Evolutionary conservation across 306 rosid species (phyloP), one percentile per base, ranked within the genome.

Genomic region (Lathyrus oleraceus): DNA sequence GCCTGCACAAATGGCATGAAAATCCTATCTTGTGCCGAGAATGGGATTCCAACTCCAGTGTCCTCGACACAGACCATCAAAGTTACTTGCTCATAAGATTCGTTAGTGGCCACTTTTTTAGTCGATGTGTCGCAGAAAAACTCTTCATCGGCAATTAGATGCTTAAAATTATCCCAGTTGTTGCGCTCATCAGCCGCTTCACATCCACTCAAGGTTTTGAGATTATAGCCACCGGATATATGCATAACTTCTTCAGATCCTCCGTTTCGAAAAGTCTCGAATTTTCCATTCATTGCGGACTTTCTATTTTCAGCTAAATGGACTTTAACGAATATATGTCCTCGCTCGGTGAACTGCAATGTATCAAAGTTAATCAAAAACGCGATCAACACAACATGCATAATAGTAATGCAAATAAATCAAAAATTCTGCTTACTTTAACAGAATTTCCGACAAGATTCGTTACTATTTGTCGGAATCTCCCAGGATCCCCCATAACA

Each of bases 381-480:
- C 27, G 30, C 44, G 56, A 66, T 60, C 68, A 25, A 57, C 45
- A 54, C n/a, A 65, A 12, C 30, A 60, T 36, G 39, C 45, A 64
- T 17, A 67, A 20, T 10, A 65, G 67, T 49, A 62, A 72, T 28
- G 10, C 3, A n/a, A 43, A 27, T 21, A 36, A 62, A 75, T 47
- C 2, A 61, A 73, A 75, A 45, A 48, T 27, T 56, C 8, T 64
- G 71, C 96, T 77, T 80, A 91, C 99, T 80, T 95, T 95, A 67
- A 95, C 91, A 42, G 99, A 95, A 88, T 95, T 95, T 44, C 96
- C 96, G 51, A 95, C 99, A 67, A 95, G 97, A 82, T 95, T 95
- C 71, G 97, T 95, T 45, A 95, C 78, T 32, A 95, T 91, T 76
- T 95, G 99, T 72, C 99, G 85, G 88, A 95, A 95, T 82, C 99